phyloP scores from a whole-genome alignment of 305 asterid genomes.

The Plantago lanceolata region DNA sequence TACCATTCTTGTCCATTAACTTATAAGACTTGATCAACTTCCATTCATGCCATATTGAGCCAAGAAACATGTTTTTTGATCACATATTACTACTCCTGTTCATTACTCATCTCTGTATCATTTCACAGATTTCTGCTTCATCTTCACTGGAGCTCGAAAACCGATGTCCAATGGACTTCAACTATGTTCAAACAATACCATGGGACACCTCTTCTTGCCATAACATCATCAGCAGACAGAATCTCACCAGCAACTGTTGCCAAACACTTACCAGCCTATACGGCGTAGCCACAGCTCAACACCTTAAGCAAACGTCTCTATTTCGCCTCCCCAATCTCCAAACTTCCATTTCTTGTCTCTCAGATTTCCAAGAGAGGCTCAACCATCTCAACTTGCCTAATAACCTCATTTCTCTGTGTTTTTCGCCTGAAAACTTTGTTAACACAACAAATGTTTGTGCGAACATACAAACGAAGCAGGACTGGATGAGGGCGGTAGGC shows the following conservation, averaged over 20 bases:
- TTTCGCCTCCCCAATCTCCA: conserved; percentile 44
- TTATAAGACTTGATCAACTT: neutral
- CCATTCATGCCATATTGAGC: conserved; percentile 8
- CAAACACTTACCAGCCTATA: conserved; percentile 55
- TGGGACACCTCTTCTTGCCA: conserved; percentile 58
- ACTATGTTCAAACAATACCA: conserved; percentile 40
- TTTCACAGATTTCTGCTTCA: conserved; percentile 21
- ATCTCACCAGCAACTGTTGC: conserved; percentile 34
- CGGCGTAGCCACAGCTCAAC: conserved; percentile 44
- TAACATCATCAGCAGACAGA: neutral
- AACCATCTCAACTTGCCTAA: conserved; percentile 30
- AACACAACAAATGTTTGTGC: conserved; percentile 48
- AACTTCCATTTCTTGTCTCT: conserved; percentile 46
- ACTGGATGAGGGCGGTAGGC: conserved; percentile 41
- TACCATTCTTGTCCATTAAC: neutral
- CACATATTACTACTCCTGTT: neutral
- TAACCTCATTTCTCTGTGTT: conserved; percentile 38
- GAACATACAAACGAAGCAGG: conserved; percentile 34
- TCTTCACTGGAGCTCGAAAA: conserved; percentile 12
- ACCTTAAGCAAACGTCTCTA: conserved; percentile 38
- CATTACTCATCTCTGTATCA: conserved; percentile 12
- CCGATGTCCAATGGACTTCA: conserved; percentile 41
- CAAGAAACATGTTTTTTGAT: conserved; percentile 25
- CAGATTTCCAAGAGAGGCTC: conserved; percentile 42
- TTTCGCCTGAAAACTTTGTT: conserved; percentile 38